These are phyloP conservation scores for Arabidopsis lyrata DNA, from an alignment of 441 rosid genomes.

Conservation along the genomic window DNA sequence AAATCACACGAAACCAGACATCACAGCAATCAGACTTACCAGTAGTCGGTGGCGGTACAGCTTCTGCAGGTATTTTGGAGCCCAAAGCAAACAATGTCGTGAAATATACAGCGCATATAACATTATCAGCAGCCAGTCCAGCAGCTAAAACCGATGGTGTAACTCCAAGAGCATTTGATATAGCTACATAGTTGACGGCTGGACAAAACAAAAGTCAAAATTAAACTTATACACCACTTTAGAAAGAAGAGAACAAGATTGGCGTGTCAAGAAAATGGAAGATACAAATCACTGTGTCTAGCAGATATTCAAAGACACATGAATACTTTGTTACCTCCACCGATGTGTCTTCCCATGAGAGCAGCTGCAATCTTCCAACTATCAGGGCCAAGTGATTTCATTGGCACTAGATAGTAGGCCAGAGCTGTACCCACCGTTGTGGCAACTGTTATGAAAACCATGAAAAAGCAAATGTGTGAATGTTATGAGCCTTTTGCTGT, in stretches of 20 bases:
- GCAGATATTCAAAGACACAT: neutral
- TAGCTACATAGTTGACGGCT: slow-evolving; percentile 89
- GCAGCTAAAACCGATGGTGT: slow-evolving; percentile 79
- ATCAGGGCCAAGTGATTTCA: slow-evolving; percentile 82
- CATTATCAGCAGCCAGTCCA: slow-evolving; percentile 91
- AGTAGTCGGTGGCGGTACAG: slow-evolving; percentile 48
- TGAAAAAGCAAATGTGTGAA: neutral
- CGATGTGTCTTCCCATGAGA: slow-evolving; percentile 92
- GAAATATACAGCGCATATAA: slow-evolving; percentile 83
- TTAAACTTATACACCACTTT: slow-evolving; percentile 18
- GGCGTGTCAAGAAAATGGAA: neutral
- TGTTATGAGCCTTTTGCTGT: neutral
- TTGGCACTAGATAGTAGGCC: slow-evolving; percentile 82
- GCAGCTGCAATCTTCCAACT: slow-evolving; percentile 98
- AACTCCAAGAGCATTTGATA: slow-evolving; percentile 70
- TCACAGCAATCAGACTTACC: slow-evolving; percentile 47
- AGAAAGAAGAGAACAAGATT: neutral
- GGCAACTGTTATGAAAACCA: slow-evolving; percentile 56
- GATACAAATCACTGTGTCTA: slow-evolving; percentile 1
- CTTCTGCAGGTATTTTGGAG: slow-evolving; percentile 72
- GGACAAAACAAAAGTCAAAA: slow-evolving; percentile 33
- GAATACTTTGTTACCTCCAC: slow-evolving; percentile 66
- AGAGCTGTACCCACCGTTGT: slow-evolving; percentile 75
- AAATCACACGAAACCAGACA: slow-evolving; percentile 20
- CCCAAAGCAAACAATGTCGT: slow-evolving; percentile 78